A percentile compares a stretch with the other conserved stretches of the same genome.
Evolutionary conservation across 2,329 filamentous ascomycete species (phyloP).

Genomic region (Conoideocrella luteorostrata): DNA sequence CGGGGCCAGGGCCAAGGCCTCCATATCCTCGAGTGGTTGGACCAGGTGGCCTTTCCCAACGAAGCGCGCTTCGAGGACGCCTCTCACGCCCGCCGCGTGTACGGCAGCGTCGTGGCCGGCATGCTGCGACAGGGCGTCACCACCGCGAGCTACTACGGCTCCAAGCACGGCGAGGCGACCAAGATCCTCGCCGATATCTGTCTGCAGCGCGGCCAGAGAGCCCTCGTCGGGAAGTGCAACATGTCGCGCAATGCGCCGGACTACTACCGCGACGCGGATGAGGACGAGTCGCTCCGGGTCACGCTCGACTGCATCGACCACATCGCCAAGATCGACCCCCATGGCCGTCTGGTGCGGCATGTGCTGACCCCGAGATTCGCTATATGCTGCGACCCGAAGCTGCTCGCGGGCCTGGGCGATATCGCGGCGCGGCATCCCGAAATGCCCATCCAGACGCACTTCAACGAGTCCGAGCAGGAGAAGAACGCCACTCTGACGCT

Average conservation of each 20-base stretch:
- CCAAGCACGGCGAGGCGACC: constrained; percentile 49
- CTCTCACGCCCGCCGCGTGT: constrained; percentile 45
- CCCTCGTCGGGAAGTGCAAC: constrained; percentile 57
- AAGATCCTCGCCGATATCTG: constrained; percentile 50
- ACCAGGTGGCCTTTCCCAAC: constrained; percentile 56
- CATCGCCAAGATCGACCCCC: constrained; percentile 38
- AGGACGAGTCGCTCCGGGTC: constrained; percentile 39
- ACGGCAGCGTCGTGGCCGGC: constrained; percentile 46
- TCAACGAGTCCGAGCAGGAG: constrained; percentile 59
- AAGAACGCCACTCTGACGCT: constrained; percentile 46
- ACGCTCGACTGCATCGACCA: constrained; percentile 44
- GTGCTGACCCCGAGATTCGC: constrained; percentile 56
- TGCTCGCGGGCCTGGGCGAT: constrained; percentile 49
- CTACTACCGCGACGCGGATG: constrained; percentile 43
- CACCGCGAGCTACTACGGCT: constrained; percentile 55
- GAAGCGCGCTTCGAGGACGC: constrained; percentile 54
- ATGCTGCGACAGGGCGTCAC: constrained; percentile 57
- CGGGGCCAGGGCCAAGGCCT: constrained; percentile 43
- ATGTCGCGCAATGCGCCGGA: constrained; percentile 52
- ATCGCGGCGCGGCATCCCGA: constrained; percentile 41
- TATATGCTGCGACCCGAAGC: constrained; percentile 49
- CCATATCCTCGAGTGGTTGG: constrained; percentile 57
- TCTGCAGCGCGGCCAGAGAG: constrained; percentile 46
- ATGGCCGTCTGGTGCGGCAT: constrained; percentile 36
- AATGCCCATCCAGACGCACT: constrained; percentile 59